Evolutionary conservation across 768 basidiomycete species (phyloP).

Genomic region (Tricholoma flavovirens): DNA sequence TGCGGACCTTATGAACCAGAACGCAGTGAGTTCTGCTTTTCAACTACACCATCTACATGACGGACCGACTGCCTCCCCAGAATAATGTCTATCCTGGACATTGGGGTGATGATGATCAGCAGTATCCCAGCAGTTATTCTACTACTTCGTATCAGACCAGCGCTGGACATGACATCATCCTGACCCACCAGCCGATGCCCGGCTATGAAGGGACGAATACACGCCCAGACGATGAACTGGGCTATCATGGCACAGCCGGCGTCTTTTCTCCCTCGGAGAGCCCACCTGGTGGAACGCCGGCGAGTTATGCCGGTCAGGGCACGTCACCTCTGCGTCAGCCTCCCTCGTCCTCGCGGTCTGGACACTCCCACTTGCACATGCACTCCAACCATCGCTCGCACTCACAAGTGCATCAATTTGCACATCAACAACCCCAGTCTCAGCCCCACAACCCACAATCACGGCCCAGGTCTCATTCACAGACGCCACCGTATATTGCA

Average conservation of each 20-base stretch:
- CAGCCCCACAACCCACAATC: slow-evolving; percentile 25
- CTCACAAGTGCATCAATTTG: slow-evolving; percentile 29
- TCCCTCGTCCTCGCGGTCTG: slow-evolving; percentile 23
- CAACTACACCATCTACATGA: slow-evolving; percentile 18
- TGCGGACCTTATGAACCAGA: slow-evolving; percentile 24
- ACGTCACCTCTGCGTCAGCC: slow-evolving; percentile 28
- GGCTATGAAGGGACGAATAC: slow-evolving; percentile 10
- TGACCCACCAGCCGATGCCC: slow-evolving; percentile 20
- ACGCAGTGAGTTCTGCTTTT: slow-evolving; percentile 11
- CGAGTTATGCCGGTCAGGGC: slow-evolving; percentile 11
- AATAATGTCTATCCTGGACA: slow-evolving; percentile 25
- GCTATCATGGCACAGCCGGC: not conserved
- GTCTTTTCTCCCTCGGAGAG: slow-evolving; percentile 11
- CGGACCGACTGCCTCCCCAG: slow-evolving; percentile 27
- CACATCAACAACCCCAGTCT: slow-evolving; percentile 21
- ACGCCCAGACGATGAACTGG: slow-evolving; percentile 7
- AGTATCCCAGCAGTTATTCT: slow-evolving; percentile 26
- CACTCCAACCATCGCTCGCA: slow-evolving; percentile 32
- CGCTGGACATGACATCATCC: slow-evolving; percentile 14
- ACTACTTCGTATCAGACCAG: slow-evolving; percentile 19
- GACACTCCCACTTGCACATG: slow-evolving; percentile 28
- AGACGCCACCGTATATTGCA: slow-evolving; percentile 22
- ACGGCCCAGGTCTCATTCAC: slow-evolving; percentile 40
- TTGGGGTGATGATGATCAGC: slow-evolving; percentile 29
- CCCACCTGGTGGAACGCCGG: slow-evolving; percentile 4